phyloP scores from a whole-genome alignment of 176 grass and related monocot genomes.

The Avena eriantha region DNA sequence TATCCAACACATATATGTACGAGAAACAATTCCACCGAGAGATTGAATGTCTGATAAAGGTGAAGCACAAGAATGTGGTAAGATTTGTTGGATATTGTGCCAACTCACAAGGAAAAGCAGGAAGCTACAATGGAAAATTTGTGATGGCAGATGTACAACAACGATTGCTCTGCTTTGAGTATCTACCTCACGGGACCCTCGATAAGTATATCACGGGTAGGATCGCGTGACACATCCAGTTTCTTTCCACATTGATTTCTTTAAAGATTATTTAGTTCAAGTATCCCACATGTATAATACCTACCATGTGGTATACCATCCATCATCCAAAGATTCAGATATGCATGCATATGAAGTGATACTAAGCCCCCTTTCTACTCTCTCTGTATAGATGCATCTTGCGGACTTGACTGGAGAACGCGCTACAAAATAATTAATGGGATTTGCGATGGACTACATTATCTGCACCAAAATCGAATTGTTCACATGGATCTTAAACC shows the following conservation, averaged over 20 bases:
- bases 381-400: background rate
- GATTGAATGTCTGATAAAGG: background rate
- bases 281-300: too few relatives aligned
- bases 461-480: background rate
- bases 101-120: background rate
- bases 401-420: background rate
- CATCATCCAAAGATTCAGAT: background rate
- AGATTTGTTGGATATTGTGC: background rate
- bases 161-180: background rate
- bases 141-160: background rate
- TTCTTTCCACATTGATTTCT: background rate
- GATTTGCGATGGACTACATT: background rate
- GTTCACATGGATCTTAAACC: slow-evolving; percentile 2
- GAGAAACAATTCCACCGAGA: background rate
- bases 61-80: background rate
- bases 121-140: background rate
- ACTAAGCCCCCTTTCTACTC: background rate
- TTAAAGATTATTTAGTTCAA: background rate
- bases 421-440: background rate
- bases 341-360: background rate
- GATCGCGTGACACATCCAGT: background rate
- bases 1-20: background rate
- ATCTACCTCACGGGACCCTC: background rate
- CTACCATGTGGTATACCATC: background rate
- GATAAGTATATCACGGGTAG: background rate